A percentile compares a stretch with the other conserved stretches of the same genome.
These are phyloP conservation scores for Ceratocystiopsis brevicomis DNA, from an alignment of 2,329 filamentous ascomycete species.

Conservation along the genomic window DNA sequence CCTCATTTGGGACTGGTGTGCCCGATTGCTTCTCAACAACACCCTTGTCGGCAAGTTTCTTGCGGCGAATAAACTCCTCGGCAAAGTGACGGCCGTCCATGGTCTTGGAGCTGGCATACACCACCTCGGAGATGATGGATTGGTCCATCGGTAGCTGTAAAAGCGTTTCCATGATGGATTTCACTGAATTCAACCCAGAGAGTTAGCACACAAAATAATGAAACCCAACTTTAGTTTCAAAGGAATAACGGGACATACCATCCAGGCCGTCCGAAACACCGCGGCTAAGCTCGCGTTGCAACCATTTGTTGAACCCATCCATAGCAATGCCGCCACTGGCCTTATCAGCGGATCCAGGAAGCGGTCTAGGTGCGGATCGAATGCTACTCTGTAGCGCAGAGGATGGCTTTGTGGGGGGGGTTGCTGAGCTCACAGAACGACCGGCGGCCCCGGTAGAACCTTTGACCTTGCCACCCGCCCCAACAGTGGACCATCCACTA, in stretches of 20 bases:
- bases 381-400: constrained; percentile 11
- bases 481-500: constrained; percentile 80
- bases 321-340: constrained; percentile 36
- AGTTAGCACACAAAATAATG: too few relatives aligned
- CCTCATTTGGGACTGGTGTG: constrained; percentile 14
- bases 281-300: constrained; percentile 56
- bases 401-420: constrained; percentile 21
- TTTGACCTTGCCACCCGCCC: constrained; percentile 83
- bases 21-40: constrained; percentile 50
- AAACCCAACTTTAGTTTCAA: too few relatives aligned
- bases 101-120: constrained; percentile 71
- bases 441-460: constrained; percentile 37
- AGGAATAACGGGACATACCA: constrained; percentile 22
- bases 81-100: constrained; percentile 88
- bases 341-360: constrained; percentile 13
- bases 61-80: constrained; percentile 82
- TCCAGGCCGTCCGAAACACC: constrained; percentile 40
- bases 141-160: constrained; percentile 57
- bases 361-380: too few relatives aligned
- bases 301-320: constrained; percentile 92
- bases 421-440: constrained; percentile 26
- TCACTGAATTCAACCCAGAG: too few relatives aligned
- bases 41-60: constrained; percentile 83
- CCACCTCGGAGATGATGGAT: constrained; percentile 71
- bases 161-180: constrained; percentile 37